These are phyloP conservation scores for Choiromyces venosus DNA, from an alignment of 495 filamentous ascomycete genomes.

Conservation along the genomic window DNA sequence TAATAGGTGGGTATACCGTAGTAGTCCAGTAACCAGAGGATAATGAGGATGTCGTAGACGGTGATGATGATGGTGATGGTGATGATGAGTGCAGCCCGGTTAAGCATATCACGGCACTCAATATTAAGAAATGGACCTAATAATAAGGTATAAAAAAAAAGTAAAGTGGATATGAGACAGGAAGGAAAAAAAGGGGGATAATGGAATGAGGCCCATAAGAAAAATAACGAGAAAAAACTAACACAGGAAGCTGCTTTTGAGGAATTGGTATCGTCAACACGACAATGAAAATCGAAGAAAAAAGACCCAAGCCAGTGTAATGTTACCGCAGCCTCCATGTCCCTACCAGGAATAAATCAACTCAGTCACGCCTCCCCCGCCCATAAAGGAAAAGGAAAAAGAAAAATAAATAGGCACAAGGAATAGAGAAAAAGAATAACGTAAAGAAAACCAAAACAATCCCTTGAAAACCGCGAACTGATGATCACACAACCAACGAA, in stretches of 20 bases:
- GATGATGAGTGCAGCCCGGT: not conserved
- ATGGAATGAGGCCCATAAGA: conserved; percentile 16
- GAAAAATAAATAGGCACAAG: conserved; percentile 39
- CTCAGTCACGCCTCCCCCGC: conserved; percentile 37
- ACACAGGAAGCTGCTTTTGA: conserved; percentile 9
- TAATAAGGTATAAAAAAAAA: conserved; percentile 17
- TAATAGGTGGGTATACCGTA: not conserved
- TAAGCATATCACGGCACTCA: not conserved
- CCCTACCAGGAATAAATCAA: conserved; percentile 32
- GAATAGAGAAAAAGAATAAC: conserved; percentile 24
- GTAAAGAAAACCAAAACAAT: conserved; percentile 38
- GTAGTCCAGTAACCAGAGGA: not conserved
- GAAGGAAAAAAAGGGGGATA: conserved; percentile 16
- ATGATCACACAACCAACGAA: conserved; percentile 28
- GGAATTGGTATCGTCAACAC: conserved; percentile 4
- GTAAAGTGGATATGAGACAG: conserved; percentile 30
- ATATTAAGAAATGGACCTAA: not conserved
- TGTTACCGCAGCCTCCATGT: conserved; percentile 32
- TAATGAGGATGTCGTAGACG: not conserved
- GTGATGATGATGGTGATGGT: too few relatives aligned
- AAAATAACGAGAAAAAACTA: conserved; percentile 23
- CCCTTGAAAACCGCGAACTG: conserved; percentile 34
- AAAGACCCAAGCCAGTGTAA: conserved; percentile 23
- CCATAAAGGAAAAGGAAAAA: conserved; percentile 11
- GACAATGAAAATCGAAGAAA: conserved; percentile 18